Evolutionary conservation across 2,329 filamentous ascomycete species (phyloP), one percentile per base, ranked within the genome.

Genomic region (Aspergillus sp.): DNA sequence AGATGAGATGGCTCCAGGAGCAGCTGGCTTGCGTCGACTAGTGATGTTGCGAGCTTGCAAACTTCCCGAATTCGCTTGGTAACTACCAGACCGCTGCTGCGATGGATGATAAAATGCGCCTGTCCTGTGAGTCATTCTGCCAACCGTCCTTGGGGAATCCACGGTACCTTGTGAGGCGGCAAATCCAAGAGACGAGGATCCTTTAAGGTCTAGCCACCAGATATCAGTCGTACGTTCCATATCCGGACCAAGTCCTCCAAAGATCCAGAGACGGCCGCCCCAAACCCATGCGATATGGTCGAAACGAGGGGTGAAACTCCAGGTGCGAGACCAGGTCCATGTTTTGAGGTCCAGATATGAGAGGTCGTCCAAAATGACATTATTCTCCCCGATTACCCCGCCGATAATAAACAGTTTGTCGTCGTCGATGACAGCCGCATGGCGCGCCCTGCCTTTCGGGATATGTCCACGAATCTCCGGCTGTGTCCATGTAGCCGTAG

Each of bases 171-270:
- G 75, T 70, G 80, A 65, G 42, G 86, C 83, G 27, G 80, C 73
- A 31, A 83, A 82, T 56, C 90, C 84, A 54, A 95, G 90, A 37
- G 90, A 88, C 1, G 90, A 90, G 47, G 81, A 90, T 30, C 89
- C 90, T 64, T 95, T 91, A 39, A 98, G 78, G 68, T 98, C 93
- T 35, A 98, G 75, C 90, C 93, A 98, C 87, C 90, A 96, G 35
- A 98, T 79, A 65, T 98, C 93, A 47, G 89, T 91, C 49, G 87
- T 89, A 58, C 95, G 91, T 70, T 97, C 90, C 89, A 97, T 95
- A 54, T 96, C 90, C 56, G 93, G 88, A 50, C 89, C 93, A 39
- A 98, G 76, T 2, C 93, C 93, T 33, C 93, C 93, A 66, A 95
- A 96, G 6, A 97, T 90, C 91, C 91, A 98, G 30, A 98, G 84